Percentiles rank a stretch among this genome's conserved stretches.
phyloP scores from a whole-genome alignment of 345 rosid genomes.

The Populus deltoides region DNA sequence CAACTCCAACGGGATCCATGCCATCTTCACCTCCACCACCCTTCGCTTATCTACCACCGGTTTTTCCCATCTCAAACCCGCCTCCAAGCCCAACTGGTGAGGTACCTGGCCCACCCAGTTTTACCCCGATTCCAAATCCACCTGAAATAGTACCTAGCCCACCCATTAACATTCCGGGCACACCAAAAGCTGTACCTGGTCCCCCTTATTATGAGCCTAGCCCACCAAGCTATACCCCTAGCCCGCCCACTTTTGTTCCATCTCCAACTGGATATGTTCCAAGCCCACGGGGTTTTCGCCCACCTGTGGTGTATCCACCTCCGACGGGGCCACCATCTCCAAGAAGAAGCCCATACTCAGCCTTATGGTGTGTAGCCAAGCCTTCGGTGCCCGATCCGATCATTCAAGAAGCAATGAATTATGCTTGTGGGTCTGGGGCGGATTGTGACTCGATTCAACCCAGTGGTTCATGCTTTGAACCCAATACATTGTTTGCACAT shows the following conservation, averaged over 20 bases:
- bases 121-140: conserved; percentile 14
- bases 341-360: conserved; percentile 26
- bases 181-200: conserved; percentile 14
- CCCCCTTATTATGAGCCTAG: conserved; percentile 26
- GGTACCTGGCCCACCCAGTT: not conserved
- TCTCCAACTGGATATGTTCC: conserved; percentile 32
- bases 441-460: conserved; percentile 74
- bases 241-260: conserved; percentile 28
- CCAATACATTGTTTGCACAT: conserved; percentile 71
- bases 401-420: conserved; percentile 90
- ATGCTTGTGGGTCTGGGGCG: conserved; percentile 87
- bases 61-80: conserved; percentile 43
- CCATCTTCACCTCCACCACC: conserved; percentile 23
- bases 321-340: conserved; percentile 72
- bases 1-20: conserved; percentile 25
- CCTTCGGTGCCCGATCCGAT: conserved; percentile 95
- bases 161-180: conserved; percentile 13
- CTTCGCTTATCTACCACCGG: conserved; percentile 20
- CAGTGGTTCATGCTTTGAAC: conserved; percentile 65
- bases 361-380: conserved; percentile 91
- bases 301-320: conserved; percentile 79
- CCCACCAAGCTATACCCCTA: conserved; percentile 35
- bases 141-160: conserved; percentile 23
- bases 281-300: conserved; percentile 51
- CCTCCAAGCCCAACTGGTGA: conserved; percentile 36